Base-by-base conservation (phyloP, 768 basidiomycete genomes). In the Pisolithus tinctorius region DNA sequence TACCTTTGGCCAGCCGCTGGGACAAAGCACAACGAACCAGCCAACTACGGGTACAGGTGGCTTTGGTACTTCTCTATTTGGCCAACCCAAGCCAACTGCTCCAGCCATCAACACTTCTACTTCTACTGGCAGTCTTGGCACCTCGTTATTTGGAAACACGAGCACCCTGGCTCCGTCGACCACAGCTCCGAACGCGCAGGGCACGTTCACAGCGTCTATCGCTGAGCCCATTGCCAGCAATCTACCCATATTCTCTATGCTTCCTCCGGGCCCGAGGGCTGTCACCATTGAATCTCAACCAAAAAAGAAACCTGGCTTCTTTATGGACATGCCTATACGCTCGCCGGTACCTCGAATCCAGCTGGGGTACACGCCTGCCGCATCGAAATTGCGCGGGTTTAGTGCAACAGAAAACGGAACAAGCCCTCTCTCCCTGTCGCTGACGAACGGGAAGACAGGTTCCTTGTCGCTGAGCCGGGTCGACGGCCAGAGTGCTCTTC, bases 201-300 rank as follows among this genome's bases (percentile, higher is more conserved):
- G 81, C 36, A 67, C 76, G 0, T 71, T 95, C 48, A 87, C 85
- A 8, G 88, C 92, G 1, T 93, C 93, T 17, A 90, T 97, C 61
- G 84, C 88, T 26, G 88, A 94, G 65, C 89, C 89, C 7, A 84
- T 92, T 55, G 80, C 78, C 30, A 74, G 80, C 46, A 84, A 85
- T 54, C 64, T 88, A 47, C 84, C 83, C 4, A 83, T 87, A 47
- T 90, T 85, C 63, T 81, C 78, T 48, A 75, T 89, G 77, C 79
- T 90, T 30, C 84, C 85, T 20, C 79, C 84, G 11, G 81, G 83
- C 37, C 86, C 81, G 26, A 87, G 77, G 45, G 77, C 79, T 26
- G 71, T 80, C 56, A 74, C 76, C 51, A 73, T 81, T 14, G 86
- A 86, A 17, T 75, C 75, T 51, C 72, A 74, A 52, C 74, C 78